Evolutionary conservation across 768 basidiomycete species (phyloP), one percentile per base, ranked within the genome.

Genomic region (Auricularia sp.): DNA sequence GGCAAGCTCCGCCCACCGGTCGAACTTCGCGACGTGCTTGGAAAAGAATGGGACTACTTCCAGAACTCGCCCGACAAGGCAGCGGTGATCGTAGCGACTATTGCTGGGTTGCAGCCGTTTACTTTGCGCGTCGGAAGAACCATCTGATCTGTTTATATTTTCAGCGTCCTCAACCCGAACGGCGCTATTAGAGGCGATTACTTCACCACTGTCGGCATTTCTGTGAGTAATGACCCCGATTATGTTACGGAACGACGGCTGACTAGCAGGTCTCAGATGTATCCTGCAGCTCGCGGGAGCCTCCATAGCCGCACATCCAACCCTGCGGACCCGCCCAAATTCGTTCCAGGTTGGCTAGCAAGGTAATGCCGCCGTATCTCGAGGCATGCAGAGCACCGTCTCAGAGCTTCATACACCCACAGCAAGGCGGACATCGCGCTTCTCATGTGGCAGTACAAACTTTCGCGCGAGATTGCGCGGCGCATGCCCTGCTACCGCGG

Each of bases 371-470:
- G 47, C 21, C 11, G 10, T 6, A 16, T 12, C 47, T 44, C 43
- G 10, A 42, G 12, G 0, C 39, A 14, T 42, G 8, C 39, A 8
- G 47, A 18, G 7, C 14, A 51, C 21, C 8, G 3, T 51, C 6
- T 18, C 47, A 51, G 47, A 18, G 6, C 47, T 18, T 16, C 47
- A 51, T 51, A 21, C 47, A 51, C 16, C 18, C 18, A 5, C 47
- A 51, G 47, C 21, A 6, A 16, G 18, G 47, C 47, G 18, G 47
- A 51, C 8, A 18, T 87, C 6, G 77, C 70, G 0, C 72, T 79
- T 23, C 66, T 85, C 54, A 74, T 74, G 62, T 82, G 82, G 77
- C 75, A 70, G 0, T 87, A 86, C 72, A 88, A 87, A 67, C 78
- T 77, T 62, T 63, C 70, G 3, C 78, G 85, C 1, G 86, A 88